phyloP scores from a whole-genome alignment of 306 rosid genomes.

The Albizia julibrissin region DNA sequence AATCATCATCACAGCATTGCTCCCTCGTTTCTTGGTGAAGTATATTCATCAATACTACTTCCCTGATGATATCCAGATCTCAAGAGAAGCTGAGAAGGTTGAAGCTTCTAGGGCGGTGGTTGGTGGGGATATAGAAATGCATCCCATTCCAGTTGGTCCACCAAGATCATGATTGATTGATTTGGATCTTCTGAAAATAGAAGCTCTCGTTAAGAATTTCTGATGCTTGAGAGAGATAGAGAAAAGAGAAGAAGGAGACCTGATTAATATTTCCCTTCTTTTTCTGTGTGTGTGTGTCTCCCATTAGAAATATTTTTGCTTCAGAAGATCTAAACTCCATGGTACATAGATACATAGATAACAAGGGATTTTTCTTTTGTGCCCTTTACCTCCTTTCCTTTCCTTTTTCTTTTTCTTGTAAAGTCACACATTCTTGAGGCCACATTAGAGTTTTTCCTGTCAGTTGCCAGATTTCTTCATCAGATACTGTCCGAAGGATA shows the following conservation, averaged over 20 bases:
- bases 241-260: neutral
- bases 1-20: slow-evolving; percentile 49
- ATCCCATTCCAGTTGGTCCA: slow-evolving; percentile 45
- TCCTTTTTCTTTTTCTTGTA: slow-evolving; percentile 44
- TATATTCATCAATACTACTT: slow-evolving; percentile 55
- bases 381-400: neutral
- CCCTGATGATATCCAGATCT: slow-evolving; percentile 81
- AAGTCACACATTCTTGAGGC: slow-evolving; percentile 76
- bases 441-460: slow-evolving; percentile 43
- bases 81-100: slow-evolving; percentile 71
- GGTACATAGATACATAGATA: neutral
- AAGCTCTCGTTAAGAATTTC: no score
- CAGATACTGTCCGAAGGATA: slow-evolving; percentile 71
- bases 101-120: slow-evolving; percentile 45
- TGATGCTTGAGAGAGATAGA: neutral
- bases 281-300: neutral
- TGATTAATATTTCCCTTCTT: neutral
- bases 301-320: neutral
- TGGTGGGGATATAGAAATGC: slow-evolving; percentile 75
- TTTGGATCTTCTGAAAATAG: neutral
- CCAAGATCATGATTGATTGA: slow-evolving; percentile 33
- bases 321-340: neutral
- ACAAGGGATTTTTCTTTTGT: slow-evolving; percentile 30
- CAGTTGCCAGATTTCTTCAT: slow-evolving; percentile 46
- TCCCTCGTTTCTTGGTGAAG: slow-evolving; percentile 72